Evolutionary conservation across 805 yeast genomes (phyloP).

Genomic region (Metschnikowia orientalis): DNA sequence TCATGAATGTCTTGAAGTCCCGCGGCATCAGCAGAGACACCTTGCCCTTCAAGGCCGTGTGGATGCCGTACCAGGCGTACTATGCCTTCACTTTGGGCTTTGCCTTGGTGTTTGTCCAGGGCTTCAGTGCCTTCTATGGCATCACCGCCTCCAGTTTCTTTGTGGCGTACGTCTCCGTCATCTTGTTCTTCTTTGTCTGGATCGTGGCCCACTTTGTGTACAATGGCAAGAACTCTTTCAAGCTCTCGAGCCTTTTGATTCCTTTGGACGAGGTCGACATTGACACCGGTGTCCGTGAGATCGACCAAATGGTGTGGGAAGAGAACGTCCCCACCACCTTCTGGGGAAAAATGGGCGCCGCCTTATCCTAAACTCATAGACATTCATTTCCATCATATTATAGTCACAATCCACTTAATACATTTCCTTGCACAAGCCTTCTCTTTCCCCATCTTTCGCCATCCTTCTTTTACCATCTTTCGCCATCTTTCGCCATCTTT

Average conservation of each 20-base stretch:
- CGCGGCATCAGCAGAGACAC: slow-evolving; percentile 65
- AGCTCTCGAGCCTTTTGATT: slow-evolving; percentile 38
- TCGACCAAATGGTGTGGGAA: slow-evolving; percentile 58
- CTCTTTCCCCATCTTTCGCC: too few relatives aligned
- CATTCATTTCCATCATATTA: background rate
- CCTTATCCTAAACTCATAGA: slow-evolving; percentile 13
- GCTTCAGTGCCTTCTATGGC: slow-evolving; percentile 58
- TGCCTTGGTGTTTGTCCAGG: slow-evolving; percentile 65
- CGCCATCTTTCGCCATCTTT: too few relatives aligned
- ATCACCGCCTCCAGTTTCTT: slow-evolving; percentile 56
- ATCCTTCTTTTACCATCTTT: too few relatives aligned
- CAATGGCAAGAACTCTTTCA: slow-evolving; percentile 36
- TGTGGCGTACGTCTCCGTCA: slow-evolving; percentile 66
- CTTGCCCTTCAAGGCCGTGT: slow-evolving; percentile 70
- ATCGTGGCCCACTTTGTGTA: slow-evolving; percentile 49
- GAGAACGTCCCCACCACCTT: slow-evolving; percentile 40
- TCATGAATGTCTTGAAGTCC: slow-evolving; percentile 58
- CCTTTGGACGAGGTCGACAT: slow-evolving; percentile 62
- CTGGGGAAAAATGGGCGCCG: slow-evolving; percentile 55
- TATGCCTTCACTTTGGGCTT: slow-evolving; percentile 53
- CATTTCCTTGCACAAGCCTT: background rate
- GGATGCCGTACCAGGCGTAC: slow-evolving; percentile 65
- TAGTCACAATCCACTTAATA: background rate
- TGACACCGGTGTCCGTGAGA: slow-evolving; percentile 60
- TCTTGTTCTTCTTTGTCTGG: slow-evolving; percentile 56